These are phyloP conservation scores for Eutrema salsugineum DNA, from an alignment of 441 rosid species.

Conservation along the genomic window DNA sequence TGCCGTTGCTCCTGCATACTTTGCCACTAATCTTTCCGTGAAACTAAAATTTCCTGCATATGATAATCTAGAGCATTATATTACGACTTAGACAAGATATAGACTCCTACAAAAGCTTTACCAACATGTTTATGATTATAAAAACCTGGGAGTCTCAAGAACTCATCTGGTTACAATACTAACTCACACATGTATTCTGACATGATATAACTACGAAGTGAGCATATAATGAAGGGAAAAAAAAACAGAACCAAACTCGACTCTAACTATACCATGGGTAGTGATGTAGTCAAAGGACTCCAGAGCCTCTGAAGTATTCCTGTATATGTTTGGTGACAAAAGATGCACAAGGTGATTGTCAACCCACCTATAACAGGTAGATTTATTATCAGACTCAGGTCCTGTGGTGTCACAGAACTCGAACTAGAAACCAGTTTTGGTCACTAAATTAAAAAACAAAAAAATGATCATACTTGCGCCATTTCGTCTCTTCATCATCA, in stretches of 20 bases:
- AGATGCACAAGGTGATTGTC: slow-evolving; percentile 92
- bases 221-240: neutral
- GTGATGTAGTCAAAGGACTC: slow-evolving; percentile 93
- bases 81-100: neutral
- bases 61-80: neutral
- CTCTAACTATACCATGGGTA: slow-evolving; percentile 57
- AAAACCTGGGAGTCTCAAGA: neutral
- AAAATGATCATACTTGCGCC: slow-evolving; percentile 60
- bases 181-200: neutral
- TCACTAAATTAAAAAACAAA: neutral
- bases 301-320: slow-evolving; percentile 74
- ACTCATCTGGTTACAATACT: neutral
- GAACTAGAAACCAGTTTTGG: neutral
- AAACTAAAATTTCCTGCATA: slow-evolving; percentile 83
- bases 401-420: neutral
- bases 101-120: neutral
- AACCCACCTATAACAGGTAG: slow-evolving; percentile 66
- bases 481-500: slow-evolving; percentile 72
- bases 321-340: slow-evolving; percentile 88
- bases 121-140: neutral
- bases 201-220: neutral
- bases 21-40: slow-evolving; percentile 74
- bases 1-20: slow-evolving; percentile 89
- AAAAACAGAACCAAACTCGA: neutral
- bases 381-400: slow-evolving; percentile 8